These are phyloP conservation scores for Colletotrichum sp. DNA, from an alignment of 2,329 filamentous ascomycete genomes.

Conservation along the genomic window DNA sequence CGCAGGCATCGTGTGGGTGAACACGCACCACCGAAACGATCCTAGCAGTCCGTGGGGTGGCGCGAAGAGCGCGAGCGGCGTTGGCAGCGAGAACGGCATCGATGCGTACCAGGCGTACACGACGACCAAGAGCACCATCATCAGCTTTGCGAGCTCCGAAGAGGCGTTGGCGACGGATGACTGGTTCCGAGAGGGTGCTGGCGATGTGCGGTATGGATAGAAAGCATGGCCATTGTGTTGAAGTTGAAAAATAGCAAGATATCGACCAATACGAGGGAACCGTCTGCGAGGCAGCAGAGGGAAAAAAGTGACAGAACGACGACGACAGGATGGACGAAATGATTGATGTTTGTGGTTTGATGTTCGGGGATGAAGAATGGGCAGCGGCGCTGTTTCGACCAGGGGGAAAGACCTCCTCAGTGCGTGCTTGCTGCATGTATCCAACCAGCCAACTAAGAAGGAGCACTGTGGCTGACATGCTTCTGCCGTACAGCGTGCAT, in stretches of 20 bases:
- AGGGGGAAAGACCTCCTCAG: neutral
- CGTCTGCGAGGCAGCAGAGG: neutral
- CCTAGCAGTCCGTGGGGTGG: slow-evolving; percentile 76
- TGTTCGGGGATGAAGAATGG: slow-evolving; percentile 14
- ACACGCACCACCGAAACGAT: slow-evolving; percentile 74
- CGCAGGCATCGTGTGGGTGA: slow-evolving; percentile 65
- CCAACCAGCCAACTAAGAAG: neutral
- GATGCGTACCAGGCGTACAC: slow-evolving; percentile 67
- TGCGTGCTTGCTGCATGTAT: neutral
- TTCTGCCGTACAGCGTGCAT: neutral
- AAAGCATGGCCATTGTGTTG: neutral
- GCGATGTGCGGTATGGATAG: slow-evolving; percentile 65
- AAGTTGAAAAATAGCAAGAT: neutral
- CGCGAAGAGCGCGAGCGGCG: slow-evolving; percentile 63
- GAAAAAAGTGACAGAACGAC: neutral
- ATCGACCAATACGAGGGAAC: neutral
- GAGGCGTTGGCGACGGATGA: slow-evolving; percentile 60
- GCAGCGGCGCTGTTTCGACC: neutral
- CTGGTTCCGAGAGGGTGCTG: slow-evolving; percentile 69
- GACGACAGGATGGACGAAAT: neutral
- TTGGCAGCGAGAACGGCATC: slow-evolving; percentile 75
- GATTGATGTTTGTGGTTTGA: neutral
- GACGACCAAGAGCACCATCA: slow-evolving; percentile 67
- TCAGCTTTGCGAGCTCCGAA: slow-evolving; percentile 68
- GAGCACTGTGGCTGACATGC: neutral